Conservation (phyloP, 768 basidiomycete species). For the Rhizopogon roseolus region DNA sequence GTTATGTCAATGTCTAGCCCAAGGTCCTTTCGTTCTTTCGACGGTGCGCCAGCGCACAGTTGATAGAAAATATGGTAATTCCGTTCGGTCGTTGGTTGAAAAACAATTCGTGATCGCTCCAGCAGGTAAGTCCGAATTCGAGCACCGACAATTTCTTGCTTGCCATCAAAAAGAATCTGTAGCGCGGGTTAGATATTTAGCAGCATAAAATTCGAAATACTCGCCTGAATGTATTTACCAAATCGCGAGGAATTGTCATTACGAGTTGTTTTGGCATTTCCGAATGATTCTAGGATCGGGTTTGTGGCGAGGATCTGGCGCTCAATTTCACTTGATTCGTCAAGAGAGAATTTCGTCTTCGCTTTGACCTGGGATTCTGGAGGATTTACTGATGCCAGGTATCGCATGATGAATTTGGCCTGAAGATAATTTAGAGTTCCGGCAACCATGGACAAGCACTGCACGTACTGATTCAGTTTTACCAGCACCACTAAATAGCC, state of each 20-base stretch:
- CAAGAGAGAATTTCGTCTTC: conserved; percentile 69
- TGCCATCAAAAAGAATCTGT: conserved; percentile 94
- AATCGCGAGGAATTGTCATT: conserved; percentile 99
- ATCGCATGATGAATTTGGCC: conserved; percentile 99
- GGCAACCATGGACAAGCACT: background rate
- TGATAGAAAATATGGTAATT: conserved; percentile 99
- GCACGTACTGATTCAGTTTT: conserved; percentile 91
- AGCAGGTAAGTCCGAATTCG: conserved; percentile 98
- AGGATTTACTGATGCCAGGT: conserved; percentile 96
- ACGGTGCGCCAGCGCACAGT: conserved; percentile 91
- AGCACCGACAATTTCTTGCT: conserved; percentile 96
- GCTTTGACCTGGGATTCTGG: conserved; percentile 54
- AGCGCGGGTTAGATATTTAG: conserved; percentile 6
- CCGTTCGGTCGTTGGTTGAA: conserved; percentile 93
- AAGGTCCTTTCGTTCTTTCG: conserved; percentile 93
- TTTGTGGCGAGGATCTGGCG: conserved; percentile 98
- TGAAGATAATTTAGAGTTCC: conserved; percentile 22
- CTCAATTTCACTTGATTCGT: conserved; percentile 92
- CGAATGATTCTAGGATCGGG: conserved; percentile 97
- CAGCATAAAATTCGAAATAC: conserved; percentile 14
- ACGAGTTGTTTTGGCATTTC: conserved; percentile 98
- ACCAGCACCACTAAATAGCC: conserved; percentile 81
- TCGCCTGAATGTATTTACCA: conserved; percentile 98
- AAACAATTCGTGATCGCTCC: conserved; percentile 95
- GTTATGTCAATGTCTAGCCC: conserved; percentile 82